Evolutionary conservation across 2,329 filamentous ascomycete species (phyloP).

Genomic region (Microsporum ferrugineum): DNA sequence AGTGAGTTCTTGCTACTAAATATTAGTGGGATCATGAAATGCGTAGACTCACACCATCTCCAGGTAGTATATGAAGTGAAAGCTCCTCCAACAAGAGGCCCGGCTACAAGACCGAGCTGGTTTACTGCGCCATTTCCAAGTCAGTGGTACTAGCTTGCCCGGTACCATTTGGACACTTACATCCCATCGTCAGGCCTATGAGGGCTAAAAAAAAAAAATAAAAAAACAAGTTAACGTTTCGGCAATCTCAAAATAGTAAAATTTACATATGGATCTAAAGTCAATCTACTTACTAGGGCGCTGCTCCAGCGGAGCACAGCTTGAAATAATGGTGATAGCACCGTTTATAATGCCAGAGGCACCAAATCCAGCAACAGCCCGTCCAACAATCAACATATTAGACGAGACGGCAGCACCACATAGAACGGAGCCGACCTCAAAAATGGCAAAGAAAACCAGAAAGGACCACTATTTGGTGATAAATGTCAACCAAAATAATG

Average conservation of each 20-base stretch:
- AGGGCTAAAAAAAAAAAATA: neutral
- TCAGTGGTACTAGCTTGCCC: neutral
- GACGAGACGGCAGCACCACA: constrained; percentile 19
- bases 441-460: constrained; percentile 23
- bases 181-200: neutral
- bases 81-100: constrained; percentile 34
- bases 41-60: constrained; percentile 28
- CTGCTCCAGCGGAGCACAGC: neutral
- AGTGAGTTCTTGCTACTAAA: neutral
- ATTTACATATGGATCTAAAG: neutral
- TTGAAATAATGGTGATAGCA: constrained; percentile 14
- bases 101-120: constrained; percentile 28
- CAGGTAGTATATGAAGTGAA: constrained; percentile 31
- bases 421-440: constrained; percentile 21
- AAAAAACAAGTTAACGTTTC: neutral
- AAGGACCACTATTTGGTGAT: constrained; percentile 20
- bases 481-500: constrained; percentile 17
- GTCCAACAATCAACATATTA: constrained; percentile 22
- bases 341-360: constrained; percentile 19
- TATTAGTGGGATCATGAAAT: neutral
- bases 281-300: neutral
- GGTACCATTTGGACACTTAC: neutral
- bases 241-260: neutral
- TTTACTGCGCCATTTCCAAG: constrained; percentile 15
- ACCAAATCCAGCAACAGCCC: constrained; percentile 18